Conservation (phyloP, 2,329 filamentous ascomycete species). For the Pseudogymnoascus sp. region DNA sequence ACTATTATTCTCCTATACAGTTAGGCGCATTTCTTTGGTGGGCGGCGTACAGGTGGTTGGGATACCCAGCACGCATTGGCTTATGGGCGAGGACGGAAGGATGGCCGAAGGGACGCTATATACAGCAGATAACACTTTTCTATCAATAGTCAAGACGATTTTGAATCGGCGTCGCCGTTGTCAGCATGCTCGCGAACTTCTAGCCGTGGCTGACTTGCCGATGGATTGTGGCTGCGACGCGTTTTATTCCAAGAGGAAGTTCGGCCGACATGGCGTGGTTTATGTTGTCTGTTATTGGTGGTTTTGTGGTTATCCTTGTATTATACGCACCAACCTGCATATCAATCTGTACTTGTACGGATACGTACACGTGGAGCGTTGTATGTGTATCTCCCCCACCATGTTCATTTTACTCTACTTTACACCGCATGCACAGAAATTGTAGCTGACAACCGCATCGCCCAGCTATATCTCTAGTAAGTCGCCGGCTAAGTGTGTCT, state of each 20-base stretch:
- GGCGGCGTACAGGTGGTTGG: not conserved
- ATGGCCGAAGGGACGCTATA: not conserved
- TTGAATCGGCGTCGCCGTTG: not conserved
- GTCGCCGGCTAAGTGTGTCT: not conserved
- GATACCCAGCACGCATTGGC: constrained; percentile 1
- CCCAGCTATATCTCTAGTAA: not conserved
- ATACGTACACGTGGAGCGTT: not conserved
- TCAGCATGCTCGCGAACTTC: not conserved
- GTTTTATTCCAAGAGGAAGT: not conserved
- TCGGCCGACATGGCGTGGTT: not conserved
- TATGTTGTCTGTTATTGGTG: not conserved
- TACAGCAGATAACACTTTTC: not conserved
- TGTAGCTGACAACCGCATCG: not conserved
- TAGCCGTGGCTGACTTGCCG: not conserved
- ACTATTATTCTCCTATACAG: not conserved
- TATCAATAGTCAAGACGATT: not conserved
- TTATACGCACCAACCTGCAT: not conserved
- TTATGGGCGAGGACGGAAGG: not conserved
- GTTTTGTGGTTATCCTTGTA: not conserved
- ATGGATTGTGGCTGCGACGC: not conserved
- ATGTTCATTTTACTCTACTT: not conserved
- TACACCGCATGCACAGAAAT: not conserved
- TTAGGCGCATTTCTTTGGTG: not conserved
- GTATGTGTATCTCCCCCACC: not conserved
- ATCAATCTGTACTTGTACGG: not conserved